phyloP scores from a whole-genome alignment of 139 green algal genomes.

The Coelastrella sp. region DNA sequence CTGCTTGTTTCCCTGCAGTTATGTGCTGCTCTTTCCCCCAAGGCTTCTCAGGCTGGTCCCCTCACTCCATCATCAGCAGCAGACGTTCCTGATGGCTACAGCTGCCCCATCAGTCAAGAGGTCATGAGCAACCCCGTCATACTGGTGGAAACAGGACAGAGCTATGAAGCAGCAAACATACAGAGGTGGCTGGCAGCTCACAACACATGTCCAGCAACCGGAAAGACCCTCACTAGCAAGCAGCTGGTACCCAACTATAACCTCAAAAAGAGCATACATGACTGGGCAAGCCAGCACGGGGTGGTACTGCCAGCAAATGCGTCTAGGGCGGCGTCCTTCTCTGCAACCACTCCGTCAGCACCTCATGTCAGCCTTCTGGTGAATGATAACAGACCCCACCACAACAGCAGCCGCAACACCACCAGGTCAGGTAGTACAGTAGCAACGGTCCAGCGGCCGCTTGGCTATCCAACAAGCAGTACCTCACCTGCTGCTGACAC shows the following conservation, averaged over 20 bases:
- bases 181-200: constrained; percentile 1
- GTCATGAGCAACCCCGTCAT: constrained; percentile 19
- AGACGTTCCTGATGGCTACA: neutral
- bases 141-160: constrained; percentile 17
- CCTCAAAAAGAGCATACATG: neutral
- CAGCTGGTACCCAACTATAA: neutral
- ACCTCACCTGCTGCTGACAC: too few species aligned
- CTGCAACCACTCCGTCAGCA: too few species aligned
- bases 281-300: constrained; percentile 13
- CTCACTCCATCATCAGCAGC: neutral
- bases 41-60: neutral
- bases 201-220: constrained; percentile 21
- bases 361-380: too few species aligned
- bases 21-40: constrained; percentile 14
- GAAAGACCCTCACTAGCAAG: constrained; percentile 16
- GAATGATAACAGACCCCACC: too few species aligned
- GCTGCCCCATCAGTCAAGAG: constrained; percentile 3
- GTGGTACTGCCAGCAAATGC: constrained; percentile 24
- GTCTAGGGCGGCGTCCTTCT: too few species aligned
- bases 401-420: too few species aligned
- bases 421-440: too few species aligned
- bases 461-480: too few species aligned
- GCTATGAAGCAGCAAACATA: neutral
- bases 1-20: neutral
- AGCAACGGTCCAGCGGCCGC: too few species aligned